A percentile compares a stretch with the other conserved stretches of the same genome.
These are phyloP conservation scores for Tympanopsis confertula DNA, from an alignment of 2,329 filamentous ascomycete genomes.

Conservation along the genomic window DNA sequence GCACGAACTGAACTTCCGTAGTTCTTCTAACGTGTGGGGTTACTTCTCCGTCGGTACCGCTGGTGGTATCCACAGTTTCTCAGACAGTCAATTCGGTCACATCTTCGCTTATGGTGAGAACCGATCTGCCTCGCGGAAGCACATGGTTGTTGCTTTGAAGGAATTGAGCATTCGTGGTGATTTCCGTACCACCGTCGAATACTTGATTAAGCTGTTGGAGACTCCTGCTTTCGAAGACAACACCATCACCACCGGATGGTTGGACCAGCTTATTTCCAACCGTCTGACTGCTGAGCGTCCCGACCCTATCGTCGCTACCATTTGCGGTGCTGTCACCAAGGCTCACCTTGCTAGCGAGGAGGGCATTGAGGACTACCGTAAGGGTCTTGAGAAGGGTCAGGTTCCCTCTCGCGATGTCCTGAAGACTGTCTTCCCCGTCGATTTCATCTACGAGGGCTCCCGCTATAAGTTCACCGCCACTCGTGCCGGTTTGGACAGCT, in stretches of 20 bases:
- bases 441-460: constrained; percentile 95
- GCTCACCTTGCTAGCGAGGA: constrained; percentile 88
- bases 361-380: constrained; percentile 76
- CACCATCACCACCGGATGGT: constrained; percentile 97
- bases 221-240: constrained; percentile 98
- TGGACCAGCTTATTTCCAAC: constrained; percentile 96
- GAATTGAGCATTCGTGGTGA: constrained; percentile 99
- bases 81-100: constrained; percentile 96
- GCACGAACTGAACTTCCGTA: constrained; percentile 98
- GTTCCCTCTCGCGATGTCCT: constrained; percentile 92
- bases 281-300: constrained; percentile 93
- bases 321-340: constrained; percentile 89
- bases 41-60: constrained; percentile 98
- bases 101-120: constrained; percentile 99
- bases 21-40: constrained; percentile 98
- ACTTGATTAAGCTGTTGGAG: constrained; percentile 95
- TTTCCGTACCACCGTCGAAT: constrained; percentile 96
- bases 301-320: constrained; percentile 83
- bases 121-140: constrained; percentile 86
- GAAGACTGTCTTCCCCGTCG: constrained; percentile 93
- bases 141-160: constrained; percentile 98
- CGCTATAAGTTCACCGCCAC: constrained; percentile 98
- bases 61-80: constrained; percentile 97
- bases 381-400: constrained; percentile 89
- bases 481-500: constrained; percentile 81